Base-by-base conservation (phyloP, 2,329 filamentous ascomycete species). In the Pseudocercospora macadamiae region DNA sequence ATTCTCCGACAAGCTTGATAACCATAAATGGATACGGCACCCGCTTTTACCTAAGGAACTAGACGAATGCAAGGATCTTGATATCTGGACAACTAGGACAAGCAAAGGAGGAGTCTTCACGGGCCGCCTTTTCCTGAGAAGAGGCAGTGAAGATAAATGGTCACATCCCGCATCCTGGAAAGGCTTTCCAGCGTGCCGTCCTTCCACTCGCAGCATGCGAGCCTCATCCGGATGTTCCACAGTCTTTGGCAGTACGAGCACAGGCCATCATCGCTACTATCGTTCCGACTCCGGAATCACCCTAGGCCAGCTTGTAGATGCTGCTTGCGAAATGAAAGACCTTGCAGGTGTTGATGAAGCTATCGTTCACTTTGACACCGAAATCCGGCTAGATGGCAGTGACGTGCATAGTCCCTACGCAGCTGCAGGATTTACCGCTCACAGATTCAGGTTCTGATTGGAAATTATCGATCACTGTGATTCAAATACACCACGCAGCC, bases 351-450 rank as follows among this genome's bases (percentile, higher is more conserved):
- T 56, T 9, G 57, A 60, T 6, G 53, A 56, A 16, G 57, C 57
- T 2, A 55, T 60, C 12, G 48, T 60, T 19, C 57, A 60, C 16
- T 60, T 60, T 42, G 53, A 60, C 23, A 60, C 53, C 7, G 57
- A 60, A 7, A 49, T 60, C 12, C 39, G 48, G 37, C 21, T 48
- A 14, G 23, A 53, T 18, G 57, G 57, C 7, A 25, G 12, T 23
- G 53, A 52, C 12, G 3, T 48, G 9, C 25, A 30, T 18, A 30
- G 19, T 8, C 14, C 25, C n/a, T 48, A 10, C 12, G 44, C n/a
- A n/a, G n/a, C 44, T 30, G 3, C 14, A 16, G 25, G 21, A 5
- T 48, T 28, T 26, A 30, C 14, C 19, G 44, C 26, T 14, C 25
- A 26, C 23, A 18, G 10, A 14, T 44, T 48, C 36, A 8, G n/a